These are phyloP conservation scores for Fusarium armeniacum DNA, from an alignment of 2,329 filamentous ascomycete species.

Conservation along the genomic window DNA sequence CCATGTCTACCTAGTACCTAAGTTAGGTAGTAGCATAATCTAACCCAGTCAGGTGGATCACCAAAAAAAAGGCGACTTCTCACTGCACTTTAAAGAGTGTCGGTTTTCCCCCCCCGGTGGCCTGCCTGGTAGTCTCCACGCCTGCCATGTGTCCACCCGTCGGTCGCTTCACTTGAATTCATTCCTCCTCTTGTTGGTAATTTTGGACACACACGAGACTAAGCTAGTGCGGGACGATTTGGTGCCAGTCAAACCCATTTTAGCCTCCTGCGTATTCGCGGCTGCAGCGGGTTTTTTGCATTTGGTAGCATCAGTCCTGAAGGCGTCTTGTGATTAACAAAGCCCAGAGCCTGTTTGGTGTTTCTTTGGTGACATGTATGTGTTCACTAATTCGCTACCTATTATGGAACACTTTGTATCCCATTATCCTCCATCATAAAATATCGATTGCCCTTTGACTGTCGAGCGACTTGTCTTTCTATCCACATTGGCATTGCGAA, in stretches of 20 bases:
- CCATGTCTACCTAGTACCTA: neutral
- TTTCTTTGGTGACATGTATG: constrained; percentile 11
- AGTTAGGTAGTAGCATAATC: neutral
- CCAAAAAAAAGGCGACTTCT: neutral
- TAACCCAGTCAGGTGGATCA: neutral
- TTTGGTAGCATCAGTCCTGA: constrained; percentile 36
- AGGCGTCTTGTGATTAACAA: constrained; percentile 4
- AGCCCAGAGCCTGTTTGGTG: constrained; percentile 2
- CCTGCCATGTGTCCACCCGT: constrained; percentile 17
- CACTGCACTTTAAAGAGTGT: too few species aligned
- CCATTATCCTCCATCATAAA: constrained; percentile 23
- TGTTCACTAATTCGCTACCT: constrained; percentile 29
- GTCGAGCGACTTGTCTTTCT: constrained; percentile 34
- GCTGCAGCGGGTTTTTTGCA: constrained; percentile 29
- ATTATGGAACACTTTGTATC: constrained; percentile 19
- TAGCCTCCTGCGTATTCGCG: constrained; percentile 29
- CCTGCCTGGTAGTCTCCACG: constrained; percentile 10
- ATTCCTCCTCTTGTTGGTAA: neutral
- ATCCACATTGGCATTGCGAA: constrained; percentile 11
- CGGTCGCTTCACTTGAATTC: constrained; percentile 19
- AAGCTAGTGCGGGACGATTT: constrained; percentile 29
- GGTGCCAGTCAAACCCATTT: constrained; percentile 30
- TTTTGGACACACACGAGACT: constrained; percentile 21
- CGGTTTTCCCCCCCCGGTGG: neutral
- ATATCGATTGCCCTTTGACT: constrained; percentile 30